phyloP scores from a whole-genome alignment of 139 green algal genomes.

The Closterium sp. region DNA sequence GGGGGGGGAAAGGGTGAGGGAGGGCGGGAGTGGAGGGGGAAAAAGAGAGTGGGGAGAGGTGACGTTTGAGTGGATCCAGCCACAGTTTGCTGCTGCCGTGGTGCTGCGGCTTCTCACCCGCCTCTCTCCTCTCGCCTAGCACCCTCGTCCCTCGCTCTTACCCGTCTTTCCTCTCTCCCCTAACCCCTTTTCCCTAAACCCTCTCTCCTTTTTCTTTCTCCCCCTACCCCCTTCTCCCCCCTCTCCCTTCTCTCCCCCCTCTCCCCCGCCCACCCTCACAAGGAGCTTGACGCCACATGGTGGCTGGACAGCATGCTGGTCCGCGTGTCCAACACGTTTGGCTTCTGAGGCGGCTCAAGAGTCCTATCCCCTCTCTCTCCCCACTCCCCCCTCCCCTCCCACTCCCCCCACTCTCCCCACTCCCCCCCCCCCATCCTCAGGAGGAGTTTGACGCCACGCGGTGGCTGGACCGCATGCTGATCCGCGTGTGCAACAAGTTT shows the following conservation, averaged over 20 bases:
- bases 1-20: too few relatives aligned
- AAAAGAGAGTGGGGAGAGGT: background rate
- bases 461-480: slow-evolving; percentile 86
- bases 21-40: too few relatives aligned
- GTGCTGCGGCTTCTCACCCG: background rate
- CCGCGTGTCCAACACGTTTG: slow-evolving; percentile 64
- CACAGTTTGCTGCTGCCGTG: background rate
- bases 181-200: background rate
- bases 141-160: background rate
- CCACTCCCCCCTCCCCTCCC: background rate
- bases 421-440: slow-evolving; percentile 8
- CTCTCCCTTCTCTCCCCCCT: background rate
- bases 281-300: slow-evolving; percentile 95
- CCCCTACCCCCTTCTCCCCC: background rate
- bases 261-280: slow-evolving; percentile 27
- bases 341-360: slow-evolving; percentile 61
- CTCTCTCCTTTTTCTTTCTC: background rate
- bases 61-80: background rate
- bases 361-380: background rate
- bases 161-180: background rate
- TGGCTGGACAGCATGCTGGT: slow-evolving; percentile 88
- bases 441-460: slow-evolving; percentile 97
- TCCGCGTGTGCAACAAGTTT: slow-evolving; percentile 67
- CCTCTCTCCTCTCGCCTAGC: background rate
- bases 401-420: background rate